Evolutionary conservation across 208 protist species (phyloP).

Genomic region (Balamuthia mandrillaris): DNA sequence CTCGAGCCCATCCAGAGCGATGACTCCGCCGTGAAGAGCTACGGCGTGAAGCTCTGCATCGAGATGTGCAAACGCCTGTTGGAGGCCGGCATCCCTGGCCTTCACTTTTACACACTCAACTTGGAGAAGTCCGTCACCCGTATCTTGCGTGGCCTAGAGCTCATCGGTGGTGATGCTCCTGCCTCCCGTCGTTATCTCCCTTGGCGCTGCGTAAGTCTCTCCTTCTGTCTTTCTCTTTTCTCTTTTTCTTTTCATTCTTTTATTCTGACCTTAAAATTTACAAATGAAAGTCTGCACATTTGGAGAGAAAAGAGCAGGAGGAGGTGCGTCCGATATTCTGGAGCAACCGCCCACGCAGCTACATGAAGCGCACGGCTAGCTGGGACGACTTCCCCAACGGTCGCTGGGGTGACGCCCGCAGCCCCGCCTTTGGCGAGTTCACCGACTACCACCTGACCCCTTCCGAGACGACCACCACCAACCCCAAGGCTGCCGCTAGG

Average conservation of each 20-base stretch:
- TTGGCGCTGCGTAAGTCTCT: not conserved
- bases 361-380: constrained; percentile 74
- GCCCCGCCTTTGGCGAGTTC: constrained; percentile 76
- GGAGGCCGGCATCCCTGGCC: constrained; percentile 67
- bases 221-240: not conserved
- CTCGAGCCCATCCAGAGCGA: constrained; percentile 65
- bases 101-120: constrained; percentile 94
- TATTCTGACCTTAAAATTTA: not conserved
- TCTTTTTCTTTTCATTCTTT: not conserved
- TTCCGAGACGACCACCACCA: not conserved
- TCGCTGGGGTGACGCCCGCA: constrained; percentile 74
- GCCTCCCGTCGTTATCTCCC: constrained; percentile 31
- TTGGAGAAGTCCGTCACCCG: constrained; percentile 73
- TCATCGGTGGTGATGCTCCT: not conserved
- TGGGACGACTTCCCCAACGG: constrained; percentile 88
- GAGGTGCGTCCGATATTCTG: constrained; percentile 81
- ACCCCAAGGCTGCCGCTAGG: too few relatives aligned
- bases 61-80: constrained; percentile 79
- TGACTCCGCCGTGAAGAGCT: constrained; percentile 77
- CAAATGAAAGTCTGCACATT: not conserved
- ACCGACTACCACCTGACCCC: constrained; percentile 70
- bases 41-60: constrained; percentile 70
- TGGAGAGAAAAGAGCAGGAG: constrained; percentile 26
- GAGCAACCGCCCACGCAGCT: constrained; percentile 80
- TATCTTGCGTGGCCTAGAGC: constrained; percentile 71